phyloP scores from a whole-genome alignment of 164 flowering plant genomes.

The Houttuynia cordata region DNA sequence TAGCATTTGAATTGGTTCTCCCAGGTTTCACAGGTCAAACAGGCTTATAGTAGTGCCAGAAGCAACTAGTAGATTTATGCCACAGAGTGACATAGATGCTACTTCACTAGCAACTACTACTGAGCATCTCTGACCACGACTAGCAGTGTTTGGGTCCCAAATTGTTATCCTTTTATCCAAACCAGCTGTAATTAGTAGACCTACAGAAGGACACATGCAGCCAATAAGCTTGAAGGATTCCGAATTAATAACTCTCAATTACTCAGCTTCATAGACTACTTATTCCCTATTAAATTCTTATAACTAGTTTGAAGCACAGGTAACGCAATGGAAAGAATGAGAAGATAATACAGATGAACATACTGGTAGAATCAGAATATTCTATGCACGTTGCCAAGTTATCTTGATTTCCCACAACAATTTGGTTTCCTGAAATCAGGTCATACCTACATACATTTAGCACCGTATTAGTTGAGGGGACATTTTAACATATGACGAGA shows the following conservation, averaged over 20 bases:
- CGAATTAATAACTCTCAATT: too few relatives aligned
- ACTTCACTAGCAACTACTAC: constrained; percentile 29
- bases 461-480: not conserved
- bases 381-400: constrained; percentile 55
- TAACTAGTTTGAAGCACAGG: not conserved
- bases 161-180: constrained; percentile 51
- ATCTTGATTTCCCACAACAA: constrained; percentile 47
- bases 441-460: constrained; percentile 44
- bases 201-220: constrained; percentile 16
- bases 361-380: constrained; percentile 59
- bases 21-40: constrained; percentile 61
- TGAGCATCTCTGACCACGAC: constrained; percentile 9
- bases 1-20: constrained; percentile 25
- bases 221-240: not conserved
- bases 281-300: too few relatives aligned
- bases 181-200: constrained; percentile 52
- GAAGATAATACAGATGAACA: constrained; percentile 10
- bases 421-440: constrained; percentile 33
- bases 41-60: constrained; percentile 36
- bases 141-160: constrained; percentile 50
- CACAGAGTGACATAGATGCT: constrained; percentile 55
- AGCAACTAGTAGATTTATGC: constrained; percentile 42
- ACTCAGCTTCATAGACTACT: too few relatives aligned
- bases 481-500: too few relatives aligned
- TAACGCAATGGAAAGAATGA: not conserved